These are phyloP conservation scores for Globisporangium heterothallicum DNA, from an alignment of 352 stramenopile genomes.

Conservation along the genomic window DNA sequence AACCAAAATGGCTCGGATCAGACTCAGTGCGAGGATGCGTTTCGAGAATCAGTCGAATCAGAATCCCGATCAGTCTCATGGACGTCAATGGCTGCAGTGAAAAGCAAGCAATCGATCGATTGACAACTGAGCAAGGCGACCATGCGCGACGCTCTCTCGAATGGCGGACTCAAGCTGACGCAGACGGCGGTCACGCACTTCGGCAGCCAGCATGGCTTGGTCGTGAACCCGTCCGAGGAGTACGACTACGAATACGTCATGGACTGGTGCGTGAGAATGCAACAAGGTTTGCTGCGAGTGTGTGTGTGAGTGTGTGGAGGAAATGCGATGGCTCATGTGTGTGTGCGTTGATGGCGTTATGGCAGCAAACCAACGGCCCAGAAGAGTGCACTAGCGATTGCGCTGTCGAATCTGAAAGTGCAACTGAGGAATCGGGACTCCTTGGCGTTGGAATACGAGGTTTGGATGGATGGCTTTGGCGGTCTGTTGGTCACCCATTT, in stretches of 20 bases:
- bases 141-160: slow-evolving; percentile 48
- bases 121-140: background rate
- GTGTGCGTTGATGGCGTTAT: background rate
- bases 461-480: slow-evolving; percentile 2
- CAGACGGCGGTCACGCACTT: slow-evolving; percentile 75
- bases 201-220: slow-evolving; percentile 21
- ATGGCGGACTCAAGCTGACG: slow-evolving; percentile 38
- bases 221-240: slow-evolving; percentile 39
- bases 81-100: background rate
- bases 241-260: slow-evolving; percentile 87
- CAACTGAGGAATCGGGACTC: slow-evolving; percentile 71
- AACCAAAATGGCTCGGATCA: no score
- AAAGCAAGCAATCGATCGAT: background rate
- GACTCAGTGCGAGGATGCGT: no score
- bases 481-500: background rate
- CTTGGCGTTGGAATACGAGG: slow-evolving; percentile 52
- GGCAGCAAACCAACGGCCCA: slow-evolving; percentile 65
- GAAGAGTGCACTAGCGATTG: slow-evolving; percentile 48
- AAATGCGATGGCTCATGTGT: background rate
- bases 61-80: no score
- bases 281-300: no score
- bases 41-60: no score
- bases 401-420: slow-evolving; percentile 60
- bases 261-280: slow-evolving; percentile 52
- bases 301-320: background rate